Evolutionary conservation across 441 rosid genomes (phyloP).

Genomic region (Breynia disticha): DNA sequence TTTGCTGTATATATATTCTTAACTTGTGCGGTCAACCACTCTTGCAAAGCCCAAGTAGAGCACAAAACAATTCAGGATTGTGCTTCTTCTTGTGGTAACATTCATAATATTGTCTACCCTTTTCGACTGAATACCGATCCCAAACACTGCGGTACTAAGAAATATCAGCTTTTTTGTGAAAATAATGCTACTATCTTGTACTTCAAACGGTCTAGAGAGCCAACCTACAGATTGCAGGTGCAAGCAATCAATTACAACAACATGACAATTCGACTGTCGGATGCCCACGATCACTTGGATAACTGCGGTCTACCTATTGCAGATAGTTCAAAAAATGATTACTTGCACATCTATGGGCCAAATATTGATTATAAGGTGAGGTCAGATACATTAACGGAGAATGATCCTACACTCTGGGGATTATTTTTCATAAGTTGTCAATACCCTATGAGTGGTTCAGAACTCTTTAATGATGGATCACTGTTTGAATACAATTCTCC

Average conservation of each 20-base stretch:
- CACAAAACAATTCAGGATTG: neutral
- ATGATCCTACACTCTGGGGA: neutral
- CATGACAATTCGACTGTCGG: conserved; percentile 2
- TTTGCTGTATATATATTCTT: no score
- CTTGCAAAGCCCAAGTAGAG: no score
- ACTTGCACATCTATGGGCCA: no score
- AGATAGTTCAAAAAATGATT: no score
- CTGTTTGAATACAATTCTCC: neutral
- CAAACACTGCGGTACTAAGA: neutral
- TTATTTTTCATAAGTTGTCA: neutral
- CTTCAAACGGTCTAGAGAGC: neutral
- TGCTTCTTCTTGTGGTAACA: neutral
- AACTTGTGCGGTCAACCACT: no score
- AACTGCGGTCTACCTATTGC: neutral
- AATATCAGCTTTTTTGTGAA: conserved; percentile 1
- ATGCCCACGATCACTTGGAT: neutral
- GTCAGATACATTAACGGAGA: no score
- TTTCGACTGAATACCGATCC: conserved; percentile 12
- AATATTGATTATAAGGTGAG: no score
- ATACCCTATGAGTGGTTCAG: neutral
- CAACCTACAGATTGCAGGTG: neutral
- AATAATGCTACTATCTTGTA: neutral
- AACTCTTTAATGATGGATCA: no score
- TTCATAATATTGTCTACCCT: neutral
- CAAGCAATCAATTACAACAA: conserved; percentile 2